Evolutionary conservation across 805 yeast genomes (phyloP).

Genomic region (Dipodascus albidus): DNA sequence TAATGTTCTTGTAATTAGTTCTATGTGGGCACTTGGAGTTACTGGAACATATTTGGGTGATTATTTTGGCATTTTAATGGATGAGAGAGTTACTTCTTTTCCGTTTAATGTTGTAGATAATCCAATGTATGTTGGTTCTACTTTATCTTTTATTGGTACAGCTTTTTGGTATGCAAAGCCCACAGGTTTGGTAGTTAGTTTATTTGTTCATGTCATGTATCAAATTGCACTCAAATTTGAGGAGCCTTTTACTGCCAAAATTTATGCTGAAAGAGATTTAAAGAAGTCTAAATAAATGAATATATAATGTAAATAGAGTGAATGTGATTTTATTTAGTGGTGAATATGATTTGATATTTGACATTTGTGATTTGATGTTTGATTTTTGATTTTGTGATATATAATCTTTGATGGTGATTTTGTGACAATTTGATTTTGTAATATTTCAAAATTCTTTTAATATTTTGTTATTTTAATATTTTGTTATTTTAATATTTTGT

Average conservation of each 20-base stretch:
- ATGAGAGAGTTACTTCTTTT: constrained; percentile 77
- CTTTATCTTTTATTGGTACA: constrained; percentile 81
- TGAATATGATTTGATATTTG: too few species aligned
- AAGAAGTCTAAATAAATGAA: constrained; percentile 18
- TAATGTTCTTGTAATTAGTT: constrained; percentile 64
- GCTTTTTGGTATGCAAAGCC: constrained; percentile 85
- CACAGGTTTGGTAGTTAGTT: constrained; percentile 67
- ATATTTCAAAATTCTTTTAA: too few species aligned
- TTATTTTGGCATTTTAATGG: constrained; percentile 93
- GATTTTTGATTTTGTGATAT: too few species aligned
- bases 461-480: too few species aligned
- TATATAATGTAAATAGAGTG: too few species aligned
- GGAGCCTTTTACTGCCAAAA: constrained; percentile 91
- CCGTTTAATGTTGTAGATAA: constrained; percentile 86
- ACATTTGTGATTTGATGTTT: too few species aligned
- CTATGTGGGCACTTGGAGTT: constrained; percentile 89
- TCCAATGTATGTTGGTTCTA: constrained; percentile 95
- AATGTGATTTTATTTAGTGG: too few species aligned
- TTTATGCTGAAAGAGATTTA: constrained; percentile 64
- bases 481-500: too few species aligned
- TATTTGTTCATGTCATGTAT: constrained; percentile 72
- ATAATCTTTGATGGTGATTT: too few species aligned
- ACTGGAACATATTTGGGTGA: constrained; percentile 97
- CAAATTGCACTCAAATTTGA: constrained; percentile 74
- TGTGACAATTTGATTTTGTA: too few species aligned